Evolutionary conservation across 2,329 filamentous ascomycete species (phyloP), one percentile per base, ranked within the genome.

Genomic region (Colletotrichum karsti): DNA sequence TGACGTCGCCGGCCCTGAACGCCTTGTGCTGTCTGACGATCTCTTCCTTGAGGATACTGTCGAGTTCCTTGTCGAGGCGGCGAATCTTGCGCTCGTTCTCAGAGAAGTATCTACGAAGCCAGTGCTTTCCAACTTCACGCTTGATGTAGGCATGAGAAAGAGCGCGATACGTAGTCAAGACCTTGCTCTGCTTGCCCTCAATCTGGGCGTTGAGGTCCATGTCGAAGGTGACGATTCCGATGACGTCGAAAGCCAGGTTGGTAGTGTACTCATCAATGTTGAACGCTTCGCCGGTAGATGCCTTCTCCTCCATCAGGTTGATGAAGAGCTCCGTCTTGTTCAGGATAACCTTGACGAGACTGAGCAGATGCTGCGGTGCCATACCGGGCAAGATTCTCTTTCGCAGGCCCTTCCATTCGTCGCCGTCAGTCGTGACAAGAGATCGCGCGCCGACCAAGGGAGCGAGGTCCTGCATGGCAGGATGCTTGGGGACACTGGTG

Each of bases 161-260:
- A 24, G 57, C 75, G 75, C 61, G 61, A 18, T 56, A 63, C n/a
- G 59, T 59, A 8, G 58, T 53, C n/a, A 65, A 10, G 8, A 79
- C 65, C 58, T 77, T 73, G 59, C 76, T 72, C n/a, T 65, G 63
- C 18, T 70, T 55, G 1, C 71, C 63, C 13, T 64, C 62, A n/a
- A 68, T 53, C 5, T 80, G 79, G 6, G 78, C 77, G 30, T 76
- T 58, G n/a, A 80, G 74, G 55, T 80, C 72, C 24, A 74, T 72
- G 41, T 77, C 77, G 72, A 80, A 76, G 3, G 76, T 74, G 7
- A 78, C 77, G 39, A 74, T 73, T 12, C 77, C 78, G 37, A 81
- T 80, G 33, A 80, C 77, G 61, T 83, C 80, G 51, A 82, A 81
- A 6, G 80, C 78, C 13, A 81, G 70, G 55, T 75, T 75, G 1